Base-by-base conservation (phyloP, 352 stramenopile species). In the Globisporangium polare region DNA sequence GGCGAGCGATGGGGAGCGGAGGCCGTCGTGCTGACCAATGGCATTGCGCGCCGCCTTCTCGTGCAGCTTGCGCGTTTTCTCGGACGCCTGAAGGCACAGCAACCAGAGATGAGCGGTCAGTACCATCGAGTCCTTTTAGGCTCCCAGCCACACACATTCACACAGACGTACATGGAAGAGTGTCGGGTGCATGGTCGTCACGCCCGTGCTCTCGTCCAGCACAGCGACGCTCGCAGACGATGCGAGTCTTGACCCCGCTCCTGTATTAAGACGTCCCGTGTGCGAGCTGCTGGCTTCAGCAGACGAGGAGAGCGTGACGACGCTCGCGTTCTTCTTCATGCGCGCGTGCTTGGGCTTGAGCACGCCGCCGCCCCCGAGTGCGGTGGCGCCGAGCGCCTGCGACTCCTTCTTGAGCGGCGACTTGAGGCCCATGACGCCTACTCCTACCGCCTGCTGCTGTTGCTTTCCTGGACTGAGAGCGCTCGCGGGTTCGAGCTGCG, bases 251-350 rank as follows among this genome's bases (percentile, higher is more conserved):
- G 22, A 22, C 7, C 27, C 18, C 6, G 17, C 9, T 43, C 50
- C 10, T 29, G 41, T 56, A 39, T 22, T 18, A 39, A 18, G 39
- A 17, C 6, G 13, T 13, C 15, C 58, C 43, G 5, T 24, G 31
- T 18, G 29, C 24, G 37, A 22, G 17, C 46, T 26, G 20, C 29
- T 58, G 12, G 22, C 20, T 29, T 26, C 53, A 13, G 51, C 35
- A 2, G 60, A 41, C 13, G 58, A 63, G 1, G 58, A 45, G 47
- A 89, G 67, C 29, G 66, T 65, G 5, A 61, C 68, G 24, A 77
- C 58, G 22, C 79, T 89, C 0, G 68, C 50, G 3, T 73, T 86
- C 60, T 82, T 85, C 62, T 76, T 84, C 62, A 80, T 75, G 20
- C 77, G 62, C 4, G 27, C 46, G 56, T 76, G 62, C 33, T 80